These are phyloP conservation scores for Balakata baccata DNA, from an alignment of 345 rosid genomes.

Conservation along the genomic window DNA sequence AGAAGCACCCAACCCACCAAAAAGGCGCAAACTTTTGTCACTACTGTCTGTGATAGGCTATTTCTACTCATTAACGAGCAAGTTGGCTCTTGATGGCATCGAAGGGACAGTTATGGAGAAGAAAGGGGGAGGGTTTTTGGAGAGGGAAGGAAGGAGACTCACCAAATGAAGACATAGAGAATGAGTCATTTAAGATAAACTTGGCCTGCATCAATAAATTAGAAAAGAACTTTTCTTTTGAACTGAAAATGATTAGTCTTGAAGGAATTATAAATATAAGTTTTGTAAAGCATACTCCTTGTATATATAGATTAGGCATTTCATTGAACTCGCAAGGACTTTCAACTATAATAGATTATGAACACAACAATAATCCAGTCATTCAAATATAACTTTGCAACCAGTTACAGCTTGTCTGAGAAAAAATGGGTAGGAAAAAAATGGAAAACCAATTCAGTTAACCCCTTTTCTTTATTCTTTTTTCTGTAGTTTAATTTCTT, in stretches of 20 bases:
- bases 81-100: background rate
- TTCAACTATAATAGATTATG: background rate
- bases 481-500: too few relatives aligned
- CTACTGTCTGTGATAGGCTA: background rate
- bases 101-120: background rate
- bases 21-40: background rate
- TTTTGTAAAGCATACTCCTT: background rate
- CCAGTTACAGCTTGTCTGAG: too few relatives aligned
- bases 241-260: background rate
- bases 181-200: background rate
- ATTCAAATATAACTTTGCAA: background rate
- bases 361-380: background rate
- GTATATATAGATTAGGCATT: background rate
- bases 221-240: background rate
- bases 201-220: background rate
- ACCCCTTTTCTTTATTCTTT: too few relatives aligned
- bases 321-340: background rate
- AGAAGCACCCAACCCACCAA: background rate
- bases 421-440: too few relatives aligned
- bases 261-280: background rate
- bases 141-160: background rate
- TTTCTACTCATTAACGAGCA: background rate
- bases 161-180: background rate
- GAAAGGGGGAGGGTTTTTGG: background rate
- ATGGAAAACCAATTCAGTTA: too few relatives aligned